A percentile compares a stretch with the other conserved stretches of the same genome.
phyloP scores from a whole-genome alignment of 225 moss, liverwort and hornwort species.

The Pseudoscleropodium purum region DNA sequence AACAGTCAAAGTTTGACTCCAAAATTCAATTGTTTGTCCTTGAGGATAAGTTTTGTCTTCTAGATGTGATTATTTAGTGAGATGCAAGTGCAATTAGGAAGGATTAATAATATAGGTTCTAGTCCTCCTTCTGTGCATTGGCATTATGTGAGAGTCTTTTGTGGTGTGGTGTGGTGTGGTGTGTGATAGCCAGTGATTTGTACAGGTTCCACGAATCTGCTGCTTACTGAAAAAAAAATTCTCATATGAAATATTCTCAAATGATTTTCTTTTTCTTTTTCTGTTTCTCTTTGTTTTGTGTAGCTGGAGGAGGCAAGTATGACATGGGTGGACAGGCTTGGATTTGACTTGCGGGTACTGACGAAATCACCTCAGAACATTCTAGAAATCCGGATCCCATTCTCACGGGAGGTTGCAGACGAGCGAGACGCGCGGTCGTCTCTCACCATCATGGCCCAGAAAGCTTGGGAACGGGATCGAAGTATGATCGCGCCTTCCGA shows the following conservation, averaged over 20 bases:
- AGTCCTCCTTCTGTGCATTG: background rate
- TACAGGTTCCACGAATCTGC: background rate
- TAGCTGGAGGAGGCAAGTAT: conserved; percentile 91
- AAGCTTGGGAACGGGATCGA: conserved; percentile 88
- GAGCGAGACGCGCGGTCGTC: conserved; percentile 91
- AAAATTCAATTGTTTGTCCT: background rate
- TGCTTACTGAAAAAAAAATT: background rate
- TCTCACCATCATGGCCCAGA: conserved; percentile 88
- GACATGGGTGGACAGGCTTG: conserved; percentile 97
- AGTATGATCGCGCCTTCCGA: conserved; percentile 50
- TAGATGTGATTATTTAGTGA: background rate
- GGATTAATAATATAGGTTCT: background rate
- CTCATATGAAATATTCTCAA: too few relatives aligned
- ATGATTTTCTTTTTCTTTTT: background rate
- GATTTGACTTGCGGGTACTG: conserved; percentile 75
- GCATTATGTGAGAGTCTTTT: background rate
- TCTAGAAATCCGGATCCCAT: conserved; percentile 88
- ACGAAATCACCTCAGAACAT: conserved; percentile 67
- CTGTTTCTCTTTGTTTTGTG: background rate
- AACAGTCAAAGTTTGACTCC: background rate
- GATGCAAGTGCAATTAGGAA: background rate
- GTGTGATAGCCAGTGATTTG: background rate
- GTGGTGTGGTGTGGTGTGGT: background rate
- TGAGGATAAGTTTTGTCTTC: background rate
- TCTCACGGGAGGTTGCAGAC: conserved; percentile 64